Conservation (phyloP, 1,139 yeast genomes). For the Debaryomyces subglobosus region DNA sequence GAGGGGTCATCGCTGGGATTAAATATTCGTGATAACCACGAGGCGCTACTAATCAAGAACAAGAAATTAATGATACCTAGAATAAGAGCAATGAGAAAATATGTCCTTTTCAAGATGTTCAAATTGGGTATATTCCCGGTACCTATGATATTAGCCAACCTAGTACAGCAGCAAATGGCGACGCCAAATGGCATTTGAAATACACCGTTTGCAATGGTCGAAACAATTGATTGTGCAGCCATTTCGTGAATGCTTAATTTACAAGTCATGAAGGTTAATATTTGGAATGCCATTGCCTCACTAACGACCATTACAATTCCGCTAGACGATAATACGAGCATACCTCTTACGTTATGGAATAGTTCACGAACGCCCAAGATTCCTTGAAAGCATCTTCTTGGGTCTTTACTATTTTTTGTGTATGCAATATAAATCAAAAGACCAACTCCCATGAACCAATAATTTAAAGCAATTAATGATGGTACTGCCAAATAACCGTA, state of each 20-base stretch:
- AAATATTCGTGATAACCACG: not conserved
- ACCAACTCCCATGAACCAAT: slow-evolving; percentile 1
- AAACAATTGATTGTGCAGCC: slow-evolving; percentile 2
- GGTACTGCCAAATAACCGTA: not conserved
- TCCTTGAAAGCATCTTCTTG: not conserved
- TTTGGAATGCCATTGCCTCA: slow-evolving; percentile 2
- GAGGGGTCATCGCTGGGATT: not conserved
- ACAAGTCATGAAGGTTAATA: slow-evolving; percentile 2
- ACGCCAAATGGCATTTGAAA: slow-evolving; percentile 2
- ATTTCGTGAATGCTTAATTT: not conserved
- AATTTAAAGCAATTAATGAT: not conserved
- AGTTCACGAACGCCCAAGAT: not conserved
- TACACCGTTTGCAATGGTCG: slow-evolving; percentile 1
- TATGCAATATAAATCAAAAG: not conserved
- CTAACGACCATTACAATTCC: slow-evolving; percentile 2
- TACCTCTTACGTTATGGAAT: not conserved
- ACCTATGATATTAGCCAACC: not conserved
- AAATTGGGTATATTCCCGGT: not conserved
- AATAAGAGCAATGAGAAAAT: not conserved
- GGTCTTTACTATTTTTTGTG: not conserved
- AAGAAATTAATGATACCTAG: not conserved
- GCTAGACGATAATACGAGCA: not conserved
- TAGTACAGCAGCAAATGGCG: slow-evolving; percentile 1
- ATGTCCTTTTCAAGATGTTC: not conserved
- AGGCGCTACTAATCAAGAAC: not conserved